Base-by-base conservation (phyloP, 257 asterid species). In the Ballota nigra region DNA sequence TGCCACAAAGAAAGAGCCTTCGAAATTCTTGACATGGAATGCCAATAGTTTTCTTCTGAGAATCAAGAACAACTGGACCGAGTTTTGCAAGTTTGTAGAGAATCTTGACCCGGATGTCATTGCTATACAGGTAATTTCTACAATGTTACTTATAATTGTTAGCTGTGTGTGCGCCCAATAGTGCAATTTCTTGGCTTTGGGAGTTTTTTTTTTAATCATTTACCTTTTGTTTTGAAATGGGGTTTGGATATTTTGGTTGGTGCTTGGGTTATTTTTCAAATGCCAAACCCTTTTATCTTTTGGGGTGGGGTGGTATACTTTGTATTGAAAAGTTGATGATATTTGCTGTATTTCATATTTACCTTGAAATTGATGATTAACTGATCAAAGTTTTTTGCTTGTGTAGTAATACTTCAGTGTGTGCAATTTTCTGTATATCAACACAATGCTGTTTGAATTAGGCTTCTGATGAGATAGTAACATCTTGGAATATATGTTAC, bases 11-110 rank as follows among this genome's bases (percentile, higher is more conserved):
- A 89, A 78, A 58, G 96, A 87, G 49, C 98, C 98, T 26, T 72
- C 64, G 31, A 91, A 86, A 83, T 86, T 93, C 84, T 66, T 93
- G 86, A 87, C 98, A 18, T 93, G 97, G 98, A 93, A 93, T 56
- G 98, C 98, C 4, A 91, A 93, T 63, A 89, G 98, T 66, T 77
- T 93, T 75, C 91, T 93, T 61, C 84, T 91, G 1, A 78, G 97
- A 65, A 79, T 91, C 52, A 93, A 93, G 82, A 89, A 91, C 81
- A 71, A 89, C 63, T 89, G 91, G 94, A 22, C 86, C 6, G 98
- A 93, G 72, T 80, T 93, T 79, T 82, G 85, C 41, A 83, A 85
- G 70, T 91, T 93, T 40, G 77, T 93, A 1, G 83, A 87, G 78
- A 83, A 51, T 74, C 69, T 89, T 64, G 96, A 91, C 80, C 96